Evolutionary conservation across 208 protist species (phyloP), one percentile per base, ranked within the genome.

Genomic region (Wallacemonas rigidus): DNA sequence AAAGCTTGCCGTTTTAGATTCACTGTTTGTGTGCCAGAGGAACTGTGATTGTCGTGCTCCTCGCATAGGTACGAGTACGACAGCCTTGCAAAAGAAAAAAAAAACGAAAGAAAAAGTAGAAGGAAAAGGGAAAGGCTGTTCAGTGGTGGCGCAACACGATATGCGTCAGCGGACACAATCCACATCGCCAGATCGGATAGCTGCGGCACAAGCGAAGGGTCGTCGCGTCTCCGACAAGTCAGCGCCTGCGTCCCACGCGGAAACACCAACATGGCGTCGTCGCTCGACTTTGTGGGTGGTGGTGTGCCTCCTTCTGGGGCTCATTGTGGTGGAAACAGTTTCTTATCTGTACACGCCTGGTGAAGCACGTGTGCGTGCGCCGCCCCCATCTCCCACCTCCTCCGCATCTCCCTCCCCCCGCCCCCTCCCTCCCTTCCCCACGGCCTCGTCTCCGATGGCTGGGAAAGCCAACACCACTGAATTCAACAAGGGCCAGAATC

Each of bases 271-370:
- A 50, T 12, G 45, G 45, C 12, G 3, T 14, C 7, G 40, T 3
- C 60, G 60, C 17, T 39, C n/a, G 3, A 11, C 41, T 15, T 4
- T n/a, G 60, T 48, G 60, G 60, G 44, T 8, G 60, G 8, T 65
- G 5, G 38, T 65, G 60, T 65, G 36, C 4, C 41, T 65, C n/a
- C 6, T 65, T 36, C n/a, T 65, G 11, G 60, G 60, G 15, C 60
- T 65, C n/a, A 36, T 65, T 6, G 43, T 65, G 60, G 39, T 65
- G 11, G 60, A 65, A 26, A 39, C 60, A 4, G 41, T 17, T 4
- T 65, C 50, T 65, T 65, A 65, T 41, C 60, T 65, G 11, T 50
- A 45, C 60, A 65, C 11, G 60, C 60, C 60, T 65, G 60, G 57
- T 43, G 57, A 39, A 38, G 15, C 15, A 8, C 6, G 54, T 17